Conservation (phyloP, 495 filamentous ascomycete species). For the Lentithecium fluviatile region DNA sequence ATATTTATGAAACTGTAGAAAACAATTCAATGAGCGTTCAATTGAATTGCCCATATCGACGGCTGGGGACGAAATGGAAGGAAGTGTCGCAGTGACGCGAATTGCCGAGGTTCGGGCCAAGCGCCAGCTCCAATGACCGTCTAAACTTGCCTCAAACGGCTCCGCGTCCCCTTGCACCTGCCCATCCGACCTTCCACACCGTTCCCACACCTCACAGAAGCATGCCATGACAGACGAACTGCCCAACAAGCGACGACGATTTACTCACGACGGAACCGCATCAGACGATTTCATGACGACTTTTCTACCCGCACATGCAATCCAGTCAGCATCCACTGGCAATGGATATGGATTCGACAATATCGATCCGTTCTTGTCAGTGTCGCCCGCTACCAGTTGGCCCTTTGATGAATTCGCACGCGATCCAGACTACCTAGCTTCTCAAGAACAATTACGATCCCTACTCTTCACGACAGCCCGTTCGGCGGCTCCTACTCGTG, state of each 20-base stretch:
- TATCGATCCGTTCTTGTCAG: constrained; percentile 5
- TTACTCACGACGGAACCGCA: neutral
- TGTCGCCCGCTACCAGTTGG: constrained; percentile 3
- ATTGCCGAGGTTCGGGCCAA: neutral
- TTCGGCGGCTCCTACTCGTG: constrained; percentile 15
- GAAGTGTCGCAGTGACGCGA: neutral
- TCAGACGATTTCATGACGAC: neutral
- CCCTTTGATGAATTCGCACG: constrained; percentile 13
- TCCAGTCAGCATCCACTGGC: neutral
- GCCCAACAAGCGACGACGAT: constrained; percentile 3
- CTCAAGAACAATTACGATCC: constrained; percentile 21
- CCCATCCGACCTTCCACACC: too few relatives aligned
- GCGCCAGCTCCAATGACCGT: neutral
- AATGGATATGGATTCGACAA: neutral
- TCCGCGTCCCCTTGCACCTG: too few relatives aligned
- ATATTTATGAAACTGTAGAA: too few relatives aligned
- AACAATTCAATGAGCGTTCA: too few relatives aligned
- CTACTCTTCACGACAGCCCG: constrained; percentile 33
- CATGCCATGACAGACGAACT: constrained; percentile 10
- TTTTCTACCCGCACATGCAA: neutral
- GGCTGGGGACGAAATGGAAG: too few relatives aligned
- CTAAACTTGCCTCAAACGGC: too few relatives aligned
- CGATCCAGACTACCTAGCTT: constrained; percentile 17
- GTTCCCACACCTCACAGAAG: too few relatives aligned
- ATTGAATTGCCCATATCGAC: too few relatives aligned